Evolutionary conservation across 495 filamentous ascomycete genomes (phyloP), one percentile per base, ranked within the genome.

Genomic region (Pseudevernia furfuracea): DNA sequence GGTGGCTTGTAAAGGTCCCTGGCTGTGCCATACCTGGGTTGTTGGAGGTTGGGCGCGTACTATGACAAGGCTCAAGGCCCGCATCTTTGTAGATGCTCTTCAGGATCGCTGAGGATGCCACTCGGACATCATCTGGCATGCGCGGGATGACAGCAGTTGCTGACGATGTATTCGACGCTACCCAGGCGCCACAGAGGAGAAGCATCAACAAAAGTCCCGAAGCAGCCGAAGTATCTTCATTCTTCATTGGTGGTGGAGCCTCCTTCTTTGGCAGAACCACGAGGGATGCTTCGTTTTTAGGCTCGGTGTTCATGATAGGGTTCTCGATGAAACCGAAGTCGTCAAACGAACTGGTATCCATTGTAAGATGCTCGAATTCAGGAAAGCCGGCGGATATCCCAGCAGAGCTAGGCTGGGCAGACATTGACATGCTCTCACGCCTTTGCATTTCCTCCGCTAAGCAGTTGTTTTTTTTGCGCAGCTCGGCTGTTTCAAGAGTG

Each of bases 181-280:
- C 91, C 74, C 96, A 97, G 59, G 94, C 94, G 70, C 94, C 94
- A 71, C 96, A 92, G 63, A 98, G 89, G 66, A 98, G 90, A 69
- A 96, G 90, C 92, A 85, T 84, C 71, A 89, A 81, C 59, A 89
- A 76, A 56, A 89, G 76, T 60, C 86, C 85, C 60, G 84, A 81
- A 69, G 84, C 81, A 66, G 82, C 78, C 25, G 85, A 79, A 72
- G 87, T 85, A 66, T 88, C 85, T 57, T 76, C 75, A 46, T 84
- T 84, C 69, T 75, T 74, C 52, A 78, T 71, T 44, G 77, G 69
- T 44, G 80, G 75, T 64, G 81, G 77, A 67, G 80, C 72, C 72
- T 85, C 78, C 75, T 83, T 87, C 72, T 84, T 81, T 21, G 77
- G 72, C 34, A 78, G 74, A 36, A 87, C 80, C 41, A 88, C 74